Base-by-base conservation (phyloP, 176 grass and related monocot species). In the Carex scoparia region DNA sequence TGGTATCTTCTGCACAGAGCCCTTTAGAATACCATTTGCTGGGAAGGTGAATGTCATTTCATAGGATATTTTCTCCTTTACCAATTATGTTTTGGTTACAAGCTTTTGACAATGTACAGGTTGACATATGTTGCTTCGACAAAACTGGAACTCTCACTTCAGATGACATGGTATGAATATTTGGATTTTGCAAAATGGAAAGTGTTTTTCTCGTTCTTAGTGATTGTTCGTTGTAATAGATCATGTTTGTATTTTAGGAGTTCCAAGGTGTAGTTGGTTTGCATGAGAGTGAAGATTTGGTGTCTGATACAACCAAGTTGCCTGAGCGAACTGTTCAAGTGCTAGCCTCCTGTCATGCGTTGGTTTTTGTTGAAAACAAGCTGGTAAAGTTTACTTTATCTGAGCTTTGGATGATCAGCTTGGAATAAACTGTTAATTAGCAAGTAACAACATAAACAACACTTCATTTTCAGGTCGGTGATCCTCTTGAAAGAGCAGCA, bases 121-220 rank as follows among this genome's bases (percentile, higher is more conserved):
- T 98, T 91, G 96, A 99, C 89, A 99, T 99, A 86, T 99, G 96
- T 85, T 95, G 96, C 87, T 99, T 95, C 9, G 96, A 99, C 83
- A 99, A 99, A 88, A 99, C 93, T 23, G 96, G 96, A 79, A 99
- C 96, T 84, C 87, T 99, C 48, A 99, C 96, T 49, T 99, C 96
- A 54, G 96, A 99, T 86, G 96, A 99, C 84, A 99, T 99, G 96
- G 96, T 99, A 90, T 84, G 35, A 18, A 54, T 64, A 66, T 37
- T 81, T 57, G 31, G 69, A 83, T 69, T 65, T 62, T 49, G 60
- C 67, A 9, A 49, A 77, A 68, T 68, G 62, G 58, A 7, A 38
- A 64, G 48, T 58, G 1, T 10, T 79, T 76, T 53, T 67, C 10
- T 66, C 15, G 6, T 61, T 85, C 10, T 35, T 48, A 80, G 30